These are phyloP conservation scores for Vitis amurensis DNA, from an alignment of 164 flowering plant species.

Conservation along the genomic window DNA sequence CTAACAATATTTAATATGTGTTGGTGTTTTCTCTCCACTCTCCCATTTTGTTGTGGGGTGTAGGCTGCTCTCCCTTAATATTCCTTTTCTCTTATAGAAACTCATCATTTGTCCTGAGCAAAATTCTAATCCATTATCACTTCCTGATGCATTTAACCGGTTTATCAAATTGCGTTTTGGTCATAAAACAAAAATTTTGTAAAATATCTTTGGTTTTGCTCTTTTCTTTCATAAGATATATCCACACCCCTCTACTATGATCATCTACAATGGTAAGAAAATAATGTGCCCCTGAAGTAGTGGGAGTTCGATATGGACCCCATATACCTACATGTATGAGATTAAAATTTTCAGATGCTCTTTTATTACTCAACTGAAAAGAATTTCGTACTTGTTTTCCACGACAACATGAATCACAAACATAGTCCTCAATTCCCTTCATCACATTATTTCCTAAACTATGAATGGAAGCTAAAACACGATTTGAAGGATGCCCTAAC, in stretches of 20 bases:
- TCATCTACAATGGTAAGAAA: background rate
- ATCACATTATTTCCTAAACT: too few relatives aligned
- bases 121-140: too few relatives aligned
- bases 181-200: background rate
- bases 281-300: background rate
- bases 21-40: slow-evolving; percentile 9
- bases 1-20: slow-evolving; percentile 8
- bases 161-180: background rate
- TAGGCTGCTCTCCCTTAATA: too few relatives aligned
- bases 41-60: slow-evolving; percentile 8
- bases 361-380: background rate
- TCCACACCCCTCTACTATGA: background rate
- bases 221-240: background rate
- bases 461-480: background rate
- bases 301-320: background rate
- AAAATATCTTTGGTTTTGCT: background rate
- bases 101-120: too few relatives aligned
- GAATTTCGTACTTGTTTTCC: slow-evolving; percentile 4
- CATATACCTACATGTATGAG: slow-evolving; percentile 1
- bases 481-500: background rate
- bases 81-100: too few relatives aligned
- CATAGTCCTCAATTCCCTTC: too few relatives aligned
- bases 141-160: too few relatives aligned
- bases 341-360: background rate
- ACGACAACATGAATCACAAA: background rate